Evolutionary conservation across 2,329 filamentous ascomycete species (phyloP).

Genomic region (Arthrobotrys megalospora): DNA sequence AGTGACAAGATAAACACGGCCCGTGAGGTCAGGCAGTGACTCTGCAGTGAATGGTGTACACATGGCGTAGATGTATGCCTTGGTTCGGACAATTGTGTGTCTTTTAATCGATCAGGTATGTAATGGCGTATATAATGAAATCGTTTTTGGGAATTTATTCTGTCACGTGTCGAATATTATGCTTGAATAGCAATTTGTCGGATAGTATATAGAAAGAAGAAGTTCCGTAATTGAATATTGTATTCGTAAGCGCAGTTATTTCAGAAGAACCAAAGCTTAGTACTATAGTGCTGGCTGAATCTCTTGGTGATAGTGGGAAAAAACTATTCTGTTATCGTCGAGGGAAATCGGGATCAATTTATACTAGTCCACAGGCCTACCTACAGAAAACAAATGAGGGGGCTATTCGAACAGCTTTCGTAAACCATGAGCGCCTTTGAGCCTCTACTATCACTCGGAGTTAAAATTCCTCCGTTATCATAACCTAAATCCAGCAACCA

Average conservation of each 20-base stretch:
- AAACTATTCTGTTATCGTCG: not conserved
- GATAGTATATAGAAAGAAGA: too few species aligned
- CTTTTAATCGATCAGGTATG: not conserved
- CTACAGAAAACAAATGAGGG: not conserved
- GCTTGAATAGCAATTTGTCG: too few species aligned
- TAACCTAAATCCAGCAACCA: slow-evolving; percentile 4
- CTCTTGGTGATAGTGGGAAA: not conserved
- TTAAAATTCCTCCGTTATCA: slow-evolving; percentile 8
- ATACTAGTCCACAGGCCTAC: not conserved
- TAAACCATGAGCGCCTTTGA: not conserved
- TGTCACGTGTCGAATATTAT: too few species aligned
- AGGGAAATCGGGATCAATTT: slow-evolving; percentile 1
- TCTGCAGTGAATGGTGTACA: slow-evolving; percentile 16
- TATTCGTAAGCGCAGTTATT: too few species aligned
- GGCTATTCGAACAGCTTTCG: not conserved
- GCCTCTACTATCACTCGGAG: slow-evolving; percentile 2
- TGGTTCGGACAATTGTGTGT: not conserved
- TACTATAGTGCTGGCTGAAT: not conserved
- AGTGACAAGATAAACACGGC: slow-evolving; percentile 61
- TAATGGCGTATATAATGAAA: not conserved
- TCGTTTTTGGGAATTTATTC: too few species aligned
- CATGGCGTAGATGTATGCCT: slow-evolving; percentile 20
- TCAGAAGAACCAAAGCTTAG: too few species aligned
- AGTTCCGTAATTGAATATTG: too few species aligned
- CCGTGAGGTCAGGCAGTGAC: slow-evolving; percentile 45